A percentile compares a stretch with the other conserved stretches of the same genome.
Evolutionary conservation across 768 basidiomycete genomes (phyloP).

Genomic region (Albatrellus ellisii): DNA sequence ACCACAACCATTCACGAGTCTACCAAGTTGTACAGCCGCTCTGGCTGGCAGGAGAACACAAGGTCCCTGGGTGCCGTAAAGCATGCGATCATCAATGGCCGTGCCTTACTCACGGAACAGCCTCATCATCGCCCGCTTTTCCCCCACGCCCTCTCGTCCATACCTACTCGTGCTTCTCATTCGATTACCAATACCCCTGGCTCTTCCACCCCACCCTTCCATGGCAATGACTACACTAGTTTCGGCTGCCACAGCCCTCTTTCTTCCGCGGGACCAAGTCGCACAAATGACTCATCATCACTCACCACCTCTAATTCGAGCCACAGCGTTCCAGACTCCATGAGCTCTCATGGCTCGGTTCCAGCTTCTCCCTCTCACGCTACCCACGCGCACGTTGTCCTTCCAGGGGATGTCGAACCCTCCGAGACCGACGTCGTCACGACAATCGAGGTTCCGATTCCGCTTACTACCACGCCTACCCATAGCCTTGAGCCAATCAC

Average conservation of each 20-base stretch:
- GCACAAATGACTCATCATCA: neutral
- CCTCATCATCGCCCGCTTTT: constrained; percentile 17
- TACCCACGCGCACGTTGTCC: neutral
- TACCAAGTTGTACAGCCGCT: constrained; percentile 43
- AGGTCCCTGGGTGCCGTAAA: constrained; percentile 46
- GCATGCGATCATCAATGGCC: constrained; percentile 57
- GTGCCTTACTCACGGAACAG: constrained; percentile 24
- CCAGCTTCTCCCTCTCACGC: constrained; percentile 5
- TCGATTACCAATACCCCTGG: constrained; percentile 8
- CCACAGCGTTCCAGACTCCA: neutral
- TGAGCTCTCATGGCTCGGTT: neutral
- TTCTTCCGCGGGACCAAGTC: neutral
- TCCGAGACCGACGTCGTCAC: constrained; percentile 41
- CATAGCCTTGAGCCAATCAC: constrained; percentile 65
- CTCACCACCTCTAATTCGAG: neutral
- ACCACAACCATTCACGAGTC: constrained; percentile 63
- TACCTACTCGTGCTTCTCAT: constrained; percentile 2
- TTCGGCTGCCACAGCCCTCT: too few relatives aligned
- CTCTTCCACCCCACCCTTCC: neutral
- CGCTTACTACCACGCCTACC: constrained; percentile 49
- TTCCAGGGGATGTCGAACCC: constrained; percentile 15
- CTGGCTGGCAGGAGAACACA: constrained; percentile 44
- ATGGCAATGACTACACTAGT: neutral
- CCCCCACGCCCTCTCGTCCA: constrained; percentile 10
- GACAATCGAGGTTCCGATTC: constrained; percentile 46